phyloP scores from a whole-genome alignment of 768 basidiomycete genomes.

The Suillus americanus region DNA sequence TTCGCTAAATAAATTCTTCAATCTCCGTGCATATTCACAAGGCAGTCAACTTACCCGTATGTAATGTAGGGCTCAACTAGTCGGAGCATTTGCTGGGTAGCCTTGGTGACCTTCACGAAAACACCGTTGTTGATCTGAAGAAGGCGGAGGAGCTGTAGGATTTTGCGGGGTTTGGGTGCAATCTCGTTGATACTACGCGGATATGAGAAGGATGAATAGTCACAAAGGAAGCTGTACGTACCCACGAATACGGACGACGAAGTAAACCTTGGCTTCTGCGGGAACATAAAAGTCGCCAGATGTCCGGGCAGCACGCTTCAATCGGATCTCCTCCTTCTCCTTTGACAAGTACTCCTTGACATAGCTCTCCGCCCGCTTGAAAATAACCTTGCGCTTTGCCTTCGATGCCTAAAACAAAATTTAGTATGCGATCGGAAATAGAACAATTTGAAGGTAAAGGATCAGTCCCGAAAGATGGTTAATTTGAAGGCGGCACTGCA shows the following conservation, averaged over 20 bases:
- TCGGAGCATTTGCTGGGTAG: conserved; percentile 97
- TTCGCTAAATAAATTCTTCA: conserved; percentile 53
- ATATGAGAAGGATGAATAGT: conserved; percentile 12
- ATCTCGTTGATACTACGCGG: conserved; percentile 93
- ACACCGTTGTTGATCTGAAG: conserved; percentile 99
- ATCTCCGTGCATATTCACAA: not conserved
- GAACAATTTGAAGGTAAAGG: not conserved
- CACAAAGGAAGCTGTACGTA: conserved; percentile 40
- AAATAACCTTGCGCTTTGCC: conserved; percentile 94
- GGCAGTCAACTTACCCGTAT: conserved; percentile 69
- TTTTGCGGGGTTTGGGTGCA: conserved; percentile 99
- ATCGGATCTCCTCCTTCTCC: conserved; percentile 95
- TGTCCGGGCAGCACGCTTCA: conserved; percentile 89
- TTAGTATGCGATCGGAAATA: conserved; percentile 7
- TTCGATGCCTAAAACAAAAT: conserved; percentile 62
- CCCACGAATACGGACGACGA: conserved; percentile 97
- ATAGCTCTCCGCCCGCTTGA: conserved; percentile 98
- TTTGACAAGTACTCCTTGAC: conserved; percentile 93
- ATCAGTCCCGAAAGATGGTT: conserved; percentile 85
- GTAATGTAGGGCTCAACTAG: conserved; percentile 97
- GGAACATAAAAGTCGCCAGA: conserved; percentile 97
- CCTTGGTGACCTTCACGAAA: conserved; percentile 95
- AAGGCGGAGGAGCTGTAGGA: conserved; percentile 95
- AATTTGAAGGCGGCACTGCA: conserved; percentile 76
- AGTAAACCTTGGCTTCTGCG: conserved; percentile 95